Evolutionary conservation across 1,139 yeast genomes (phyloP).

Genomic region (Pneumocystis carinii): DNA sequence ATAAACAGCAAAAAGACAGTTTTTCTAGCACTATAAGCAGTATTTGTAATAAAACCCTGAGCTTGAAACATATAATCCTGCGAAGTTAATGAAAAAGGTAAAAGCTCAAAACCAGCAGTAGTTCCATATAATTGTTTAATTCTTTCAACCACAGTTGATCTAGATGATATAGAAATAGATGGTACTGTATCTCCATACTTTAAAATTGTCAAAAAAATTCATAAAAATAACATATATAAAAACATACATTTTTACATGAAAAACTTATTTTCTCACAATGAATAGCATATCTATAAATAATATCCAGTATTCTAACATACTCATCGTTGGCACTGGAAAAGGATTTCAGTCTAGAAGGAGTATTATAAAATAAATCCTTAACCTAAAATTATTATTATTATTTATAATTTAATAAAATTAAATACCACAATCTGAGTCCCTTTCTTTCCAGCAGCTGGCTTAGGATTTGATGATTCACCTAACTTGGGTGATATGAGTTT

Average conservation of each 20-base stretch:
- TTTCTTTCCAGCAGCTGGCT: constrained; percentile 68
- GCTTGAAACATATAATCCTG: constrained; percentile 24
- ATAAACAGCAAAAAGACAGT: constrained; percentile 60
- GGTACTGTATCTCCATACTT: constrained; percentile 30
- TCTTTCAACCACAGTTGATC: constrained; percentile 40
- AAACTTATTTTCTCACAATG: constrained; percentile 59
- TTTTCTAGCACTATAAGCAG: constrained; percentile 60
- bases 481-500: constrained; percentile 18
- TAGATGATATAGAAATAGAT: constrained; percentile 28
- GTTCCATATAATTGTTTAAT: constrained; percentile 64
- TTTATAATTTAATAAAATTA: neutral
- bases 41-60: constrained; percentile 51
- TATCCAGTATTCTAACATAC: constrained; percentile 60
- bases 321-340: constrained; percentile 60
- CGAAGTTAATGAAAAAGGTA: constrained; percentile 28
- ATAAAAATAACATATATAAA: neutral
- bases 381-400: constrained; percentile 20
- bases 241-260: constrained; percentile 45
- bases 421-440: constrained; percentile 64
- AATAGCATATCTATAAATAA: constrained; percentile 68
- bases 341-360: constrained; percentile 62
- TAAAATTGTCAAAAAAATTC: neutral
- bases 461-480: constrained; percentile 34
- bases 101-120: constrained; percentile 48
- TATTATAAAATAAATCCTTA: constrained; percentile 80